These are phyloP conservation scores for Eutrema heterophyllum DNA, from an alignment of 345 rosid genomes.

Conservation along the genomic window DNA sequence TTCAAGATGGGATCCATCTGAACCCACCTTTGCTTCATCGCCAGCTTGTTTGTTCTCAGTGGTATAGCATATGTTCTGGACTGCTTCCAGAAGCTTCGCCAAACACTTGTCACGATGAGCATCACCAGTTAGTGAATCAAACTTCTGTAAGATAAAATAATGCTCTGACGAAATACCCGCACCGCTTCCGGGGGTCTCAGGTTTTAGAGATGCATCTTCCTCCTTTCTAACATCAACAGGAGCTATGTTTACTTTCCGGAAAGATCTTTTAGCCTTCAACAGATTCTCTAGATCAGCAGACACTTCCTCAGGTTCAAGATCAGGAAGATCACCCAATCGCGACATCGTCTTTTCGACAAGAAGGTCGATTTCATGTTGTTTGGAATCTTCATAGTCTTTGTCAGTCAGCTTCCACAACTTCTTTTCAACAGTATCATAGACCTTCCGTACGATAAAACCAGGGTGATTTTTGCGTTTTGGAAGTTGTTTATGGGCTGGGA, in stretches of 20 bases:
- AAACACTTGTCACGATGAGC: conserved; percentile 81
- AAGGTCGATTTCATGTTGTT: conserved; percentile 68
- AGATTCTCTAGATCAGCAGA: conserved; percentile 47
- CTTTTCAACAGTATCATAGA: conserved; percentile 66
- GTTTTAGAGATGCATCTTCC: conserved; percentile 51
- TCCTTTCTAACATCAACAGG: conserved; percentile 82
- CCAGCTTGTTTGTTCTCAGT: conserved; percentile 37
- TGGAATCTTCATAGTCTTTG: conserved; percentile 69
- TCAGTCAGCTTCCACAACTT: conserved; percentile 79
- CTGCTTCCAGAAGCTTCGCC: conserved; percentile 79
- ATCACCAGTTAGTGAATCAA: conserved; percentile 66
- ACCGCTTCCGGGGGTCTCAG: conserved; percentile 91
- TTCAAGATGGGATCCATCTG: conserved; percentile 35
- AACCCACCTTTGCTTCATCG: conserved; percentile 38
- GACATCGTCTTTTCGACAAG: conserved; percentile 69
- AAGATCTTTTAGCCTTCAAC: conserved; percentile 44
- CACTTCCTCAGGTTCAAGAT: conserved; percentile 44
- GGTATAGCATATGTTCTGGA: conserved; percentile 56
- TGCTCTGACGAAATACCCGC: conserved; percentile 50
- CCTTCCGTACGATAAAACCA: conserved; percentile 91
- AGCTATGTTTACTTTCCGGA: conserved; percentile 43
- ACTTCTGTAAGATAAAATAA: conserved; percentile 48
- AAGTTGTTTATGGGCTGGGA: conserved; percentile 81
- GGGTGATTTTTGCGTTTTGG: conserved; percentile 78
- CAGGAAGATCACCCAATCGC: conserved; percentile 65